phyloP scores from a whole-genome alignment of 257 asterid genomes.

The Solanum rostratum region DNA sequence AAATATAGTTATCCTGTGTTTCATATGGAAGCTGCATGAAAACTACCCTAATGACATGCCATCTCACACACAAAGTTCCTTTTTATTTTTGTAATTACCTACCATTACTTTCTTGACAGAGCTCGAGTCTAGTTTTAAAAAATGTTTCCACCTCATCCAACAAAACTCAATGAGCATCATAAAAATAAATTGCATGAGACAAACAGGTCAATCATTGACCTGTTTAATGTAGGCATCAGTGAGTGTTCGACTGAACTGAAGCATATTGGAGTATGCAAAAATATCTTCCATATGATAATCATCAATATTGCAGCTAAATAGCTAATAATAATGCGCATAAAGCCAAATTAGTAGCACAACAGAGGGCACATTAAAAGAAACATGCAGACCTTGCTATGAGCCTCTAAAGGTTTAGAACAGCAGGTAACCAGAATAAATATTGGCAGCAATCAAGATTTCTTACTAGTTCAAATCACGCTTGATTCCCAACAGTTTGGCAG shows the following conservation, averaged over 20 bases:
- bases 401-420: background rate
- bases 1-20: background rate
- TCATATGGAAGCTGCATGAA: background rate
- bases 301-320: background rate
- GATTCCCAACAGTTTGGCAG: constrained; percentile 74
- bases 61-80: background rate
- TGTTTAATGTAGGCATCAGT: background rate
- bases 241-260: background rate
- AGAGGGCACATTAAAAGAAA: background rate
- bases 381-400: background rate
- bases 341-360: background rate
- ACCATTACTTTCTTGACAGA: background rate
- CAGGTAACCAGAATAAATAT: background rate
- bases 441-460: background rate
- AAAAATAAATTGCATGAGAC: background rate
- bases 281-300: background rate
- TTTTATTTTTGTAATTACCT: background rate
- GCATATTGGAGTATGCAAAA: background rate
- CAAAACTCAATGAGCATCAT: background rate
- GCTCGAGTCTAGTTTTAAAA: background rate
- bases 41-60: background rate
- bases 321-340: background rate
- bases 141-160: background rate
- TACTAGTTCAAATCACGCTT: constrained; percentile 29
- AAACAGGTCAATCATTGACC: background rate